phyloP scores from a whole-genome alignment of 345 rosid genomes.

The Triadica sebifera region DNA sequence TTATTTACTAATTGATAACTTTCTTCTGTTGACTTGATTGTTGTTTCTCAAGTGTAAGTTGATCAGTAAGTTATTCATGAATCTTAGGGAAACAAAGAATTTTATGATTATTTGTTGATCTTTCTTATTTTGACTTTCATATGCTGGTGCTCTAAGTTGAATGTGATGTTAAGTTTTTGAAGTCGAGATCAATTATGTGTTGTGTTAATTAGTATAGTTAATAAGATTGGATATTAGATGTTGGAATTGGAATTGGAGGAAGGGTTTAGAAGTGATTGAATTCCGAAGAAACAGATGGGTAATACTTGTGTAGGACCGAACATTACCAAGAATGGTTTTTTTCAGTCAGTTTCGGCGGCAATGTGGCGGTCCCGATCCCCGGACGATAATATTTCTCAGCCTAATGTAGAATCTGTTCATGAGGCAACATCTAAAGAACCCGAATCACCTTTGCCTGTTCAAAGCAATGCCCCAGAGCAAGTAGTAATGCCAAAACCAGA shows the following conservation, averaged over 20 bases:
- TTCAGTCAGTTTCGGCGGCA: conserved; percentile 29
- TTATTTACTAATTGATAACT: not conserved
- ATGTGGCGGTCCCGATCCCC: conserved; percentile 27
- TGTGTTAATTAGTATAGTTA: conserved; percentile 1
- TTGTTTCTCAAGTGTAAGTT: not conserved
- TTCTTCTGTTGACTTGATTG: conserved; percentile 11
- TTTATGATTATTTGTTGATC: conserved; percentile 6
- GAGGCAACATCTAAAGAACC: conserved; percentile 39
- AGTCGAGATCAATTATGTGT: conserved; percentile 35
- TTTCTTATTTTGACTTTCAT: not conserved
- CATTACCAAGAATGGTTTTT: conserved; percentile 25
- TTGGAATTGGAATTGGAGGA: conserved; percentile 17
- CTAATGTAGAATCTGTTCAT: conserved; percentile 32
- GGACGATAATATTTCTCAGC: conserved; percentile 21
- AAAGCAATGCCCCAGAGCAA: conserved; percentile 67
- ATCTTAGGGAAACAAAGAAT: not conserved
- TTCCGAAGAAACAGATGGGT: conserved; percentile 22
- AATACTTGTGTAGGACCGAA: conserved; percentile 34
- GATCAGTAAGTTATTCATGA: not conserved
- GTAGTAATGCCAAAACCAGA: conserved; percentile 41
- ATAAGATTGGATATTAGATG: conserved; percentile 42
- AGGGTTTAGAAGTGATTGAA: conserved; percentile 21
- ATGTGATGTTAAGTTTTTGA: conserved; percentile 14
- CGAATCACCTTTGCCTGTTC: conserved; percentile 55
- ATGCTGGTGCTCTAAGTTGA: conserved; percentile 19